Percentiles rank a stretch among this genome's conserved stretches.
Evolutionary conservation across 73 alveolate genomes (phyloP).

Genomic region (Tetrahymena malaccensis): DNA sequence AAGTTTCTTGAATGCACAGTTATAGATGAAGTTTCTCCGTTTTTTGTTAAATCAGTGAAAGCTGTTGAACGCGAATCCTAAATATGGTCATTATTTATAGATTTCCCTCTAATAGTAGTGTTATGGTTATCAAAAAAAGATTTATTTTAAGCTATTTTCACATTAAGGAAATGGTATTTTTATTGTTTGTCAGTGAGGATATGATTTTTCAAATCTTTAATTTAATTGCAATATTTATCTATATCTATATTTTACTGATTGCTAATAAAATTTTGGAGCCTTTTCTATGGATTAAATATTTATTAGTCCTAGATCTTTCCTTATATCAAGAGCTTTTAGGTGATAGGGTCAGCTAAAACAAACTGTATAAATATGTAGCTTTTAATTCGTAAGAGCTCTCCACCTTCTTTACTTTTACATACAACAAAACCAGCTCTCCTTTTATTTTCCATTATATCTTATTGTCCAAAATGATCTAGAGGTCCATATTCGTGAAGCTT

Average conservation of each 20-base stretch:
- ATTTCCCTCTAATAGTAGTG: not conserved
- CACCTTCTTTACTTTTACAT: not conserved
- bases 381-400: not conserved
- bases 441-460: not conserved
- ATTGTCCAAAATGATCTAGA: not conserved
- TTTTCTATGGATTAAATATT: not conserved
- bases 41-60: not conserved
- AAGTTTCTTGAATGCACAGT: not conserved
- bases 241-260: not conserved
- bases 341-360: not conserved
- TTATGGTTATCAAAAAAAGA: not conserved
- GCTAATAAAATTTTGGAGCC: not conserved
- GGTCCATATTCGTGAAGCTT: not conserved
- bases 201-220: not conserved
- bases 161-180: not conserved
- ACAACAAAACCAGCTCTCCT: not conserved
- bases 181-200: not conserved
- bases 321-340: not conserved
- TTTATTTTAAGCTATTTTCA: not conserved
- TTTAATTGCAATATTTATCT: not conserved
- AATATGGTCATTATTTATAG: not conserved
- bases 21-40: not conserved
- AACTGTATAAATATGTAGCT: not conserved
- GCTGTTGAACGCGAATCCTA: not conserved
- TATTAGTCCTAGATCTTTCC: not conserved